Evolutionary conservation across 2,329 filamentous ascomycete genomes (phyloP).

Genomic region (Sarocladium kiliense): DNA sequence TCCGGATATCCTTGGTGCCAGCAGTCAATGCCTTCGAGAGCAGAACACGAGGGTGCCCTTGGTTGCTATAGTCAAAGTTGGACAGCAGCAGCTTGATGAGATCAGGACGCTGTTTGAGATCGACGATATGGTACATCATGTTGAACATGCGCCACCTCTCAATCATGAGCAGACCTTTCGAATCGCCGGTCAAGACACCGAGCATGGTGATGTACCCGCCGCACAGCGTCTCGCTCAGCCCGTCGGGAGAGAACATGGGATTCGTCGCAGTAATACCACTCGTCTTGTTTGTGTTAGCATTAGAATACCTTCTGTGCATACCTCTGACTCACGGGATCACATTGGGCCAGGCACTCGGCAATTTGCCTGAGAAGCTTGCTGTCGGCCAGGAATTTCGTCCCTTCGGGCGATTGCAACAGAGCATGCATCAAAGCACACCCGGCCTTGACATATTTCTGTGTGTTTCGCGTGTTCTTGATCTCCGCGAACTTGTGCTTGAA

Average conservation of each 20-base stretch:
- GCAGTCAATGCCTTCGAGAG: slow-evolving; percentile 91
- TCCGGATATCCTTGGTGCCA: slow-evolving; percentile 85
- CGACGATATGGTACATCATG: slow-evolving; percentile 98
- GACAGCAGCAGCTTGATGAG: slow-evolving; percentile 82
- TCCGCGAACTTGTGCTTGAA: slow-evolving; percentile 97
- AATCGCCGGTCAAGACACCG: slow-evolving; percentile 77
- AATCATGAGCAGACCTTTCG: slow-evolving; percentile 79
- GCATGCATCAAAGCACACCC: slow-evolving; percentile 86
- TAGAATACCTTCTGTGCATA: background rate
- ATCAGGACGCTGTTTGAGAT: slow-evolving; percentile 85
- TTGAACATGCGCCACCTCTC: slow-evolving; percentile 98
- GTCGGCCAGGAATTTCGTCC: slow-evolving; percentile 77
- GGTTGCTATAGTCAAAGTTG: slow-evolving; percentile 86
- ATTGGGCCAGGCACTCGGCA: slow-evolving; percentile 91
- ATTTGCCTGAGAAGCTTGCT: slow-evolving; percentile 93
- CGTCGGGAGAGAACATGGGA: slow-evolving; percentile 82
- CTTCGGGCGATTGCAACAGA: slow-evolving; percentile 79
- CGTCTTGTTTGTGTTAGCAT: slow-evolving; percentile 35
- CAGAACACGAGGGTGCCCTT: slow-evolving; percentile 85
- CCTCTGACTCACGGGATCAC: slow-evolving; percentile 66
- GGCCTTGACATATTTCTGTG: slow-evolving; percentile 87
- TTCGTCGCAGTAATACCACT: slow-evolving; percentile 73
- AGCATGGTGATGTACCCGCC: slow-evolving; percentile 93
- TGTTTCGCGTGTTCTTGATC: slow-evolving; percentile 82
- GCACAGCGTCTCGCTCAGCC: slow-evolving; percentile 80